These are phyloP conservation scores for Chiua virens DNA, from an alignment of 768 basidiomycete species.

Conservation along the genomic window DNA sequence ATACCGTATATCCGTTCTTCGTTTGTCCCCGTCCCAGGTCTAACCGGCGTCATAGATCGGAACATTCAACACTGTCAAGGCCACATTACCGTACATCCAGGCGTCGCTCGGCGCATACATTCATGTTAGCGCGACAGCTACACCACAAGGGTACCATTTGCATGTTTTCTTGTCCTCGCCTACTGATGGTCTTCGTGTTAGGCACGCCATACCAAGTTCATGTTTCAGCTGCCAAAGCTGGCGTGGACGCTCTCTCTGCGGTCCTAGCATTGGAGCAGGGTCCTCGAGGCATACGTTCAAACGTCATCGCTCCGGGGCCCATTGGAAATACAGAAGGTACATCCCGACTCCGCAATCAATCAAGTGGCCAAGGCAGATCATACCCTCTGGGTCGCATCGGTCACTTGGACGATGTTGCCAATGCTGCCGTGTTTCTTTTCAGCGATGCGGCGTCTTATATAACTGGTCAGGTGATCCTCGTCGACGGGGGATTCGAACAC, in stretches of 20 bases:
- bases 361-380: neutral
- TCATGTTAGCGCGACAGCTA: constrained; percentile 84
- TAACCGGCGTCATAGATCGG: constrained; percentile 58
- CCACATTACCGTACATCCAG: constrained; percentile 75
- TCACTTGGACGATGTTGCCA: constrained; percentile 62
- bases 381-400: constrained; percentile 55
- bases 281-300: constrained; percentile 90
- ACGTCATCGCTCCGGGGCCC: constrained; percentile 81
- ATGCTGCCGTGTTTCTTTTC: constrained; percentile 77
- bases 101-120: constrained; percentile 78
- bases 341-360: constrained; percentile 47
- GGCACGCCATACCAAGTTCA: constrained; percentile 87
- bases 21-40: neutral
- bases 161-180: neutral
- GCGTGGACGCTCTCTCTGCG: constrained; percentile 82
- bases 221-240: constrained; percentile 94
- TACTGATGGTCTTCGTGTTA: constrained; percentile 24
- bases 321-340: constrained; percentile 79
- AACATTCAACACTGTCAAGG: constrained; percentile 93
- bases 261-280: constrained; percentile 94
- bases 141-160: constrained; percentile 70
- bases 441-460: constrained; percentile 77
- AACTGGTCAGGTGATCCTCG: constrained; percentile 71
- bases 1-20: constrained; percentile 56
- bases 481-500: constrained; percentile 67